Conservation (phyloP, 2,329 filamentous ascomycete species). For the Phaeosphaeria sp. region DNA sequence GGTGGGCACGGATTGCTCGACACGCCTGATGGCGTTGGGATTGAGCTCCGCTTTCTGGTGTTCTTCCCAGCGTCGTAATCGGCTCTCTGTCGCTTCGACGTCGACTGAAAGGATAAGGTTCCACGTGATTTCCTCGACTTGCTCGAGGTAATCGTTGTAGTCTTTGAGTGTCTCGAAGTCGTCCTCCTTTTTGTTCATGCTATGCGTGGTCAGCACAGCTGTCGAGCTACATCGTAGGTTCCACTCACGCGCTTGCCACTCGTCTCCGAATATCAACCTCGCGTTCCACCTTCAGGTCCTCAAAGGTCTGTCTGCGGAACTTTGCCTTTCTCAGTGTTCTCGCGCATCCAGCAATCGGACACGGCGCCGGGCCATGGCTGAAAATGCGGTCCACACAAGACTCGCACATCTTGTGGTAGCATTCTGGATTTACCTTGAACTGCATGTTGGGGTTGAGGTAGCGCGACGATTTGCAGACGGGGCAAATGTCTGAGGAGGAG, state of each 20-base stretch:
- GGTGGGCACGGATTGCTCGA: constrained; percentile 23
- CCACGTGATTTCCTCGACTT: constrained; percentile 87
- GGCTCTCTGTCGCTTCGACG: constrained; percentile 66
- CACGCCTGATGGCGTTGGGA: constrained; percentile 52
- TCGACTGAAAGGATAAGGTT: constrained; percentile 80
- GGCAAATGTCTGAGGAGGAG: constrained; percentile 74
- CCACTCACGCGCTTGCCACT: constrained; percentile 66
- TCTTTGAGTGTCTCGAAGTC: constrained; percentile 85
- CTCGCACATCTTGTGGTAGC: constrained; percentile 99
- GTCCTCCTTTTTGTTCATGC: constrained; percentile 88
- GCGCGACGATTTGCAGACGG: constrained; percentile 94
- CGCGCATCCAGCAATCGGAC: constrained; percentile 87
- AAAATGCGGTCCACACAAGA: constrained; percentile 96
- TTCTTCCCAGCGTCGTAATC: constrained; percentile 73
- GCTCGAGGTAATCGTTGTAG: constrained; percentile 94
- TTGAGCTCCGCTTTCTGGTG: constrained; percentile 66
- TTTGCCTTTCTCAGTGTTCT: constrained; percentile 83
- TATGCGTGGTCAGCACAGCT: constrained; percentile 38
- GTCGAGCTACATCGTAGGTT: neutral
- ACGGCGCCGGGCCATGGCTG: constrained; percentile 87
- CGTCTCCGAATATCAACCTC: constrained; percentile 90
- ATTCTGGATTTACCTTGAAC: constrained; percentile 97
- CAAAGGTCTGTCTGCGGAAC: constrained; percentile 89
- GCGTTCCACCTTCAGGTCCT: constrained; percentile 83
- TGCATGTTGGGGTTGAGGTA: constrained; percentile 94